Base-by-base conservation (phyloP, 768 basidiomycete species). In the Xanthoconium purpureum region DNA sequence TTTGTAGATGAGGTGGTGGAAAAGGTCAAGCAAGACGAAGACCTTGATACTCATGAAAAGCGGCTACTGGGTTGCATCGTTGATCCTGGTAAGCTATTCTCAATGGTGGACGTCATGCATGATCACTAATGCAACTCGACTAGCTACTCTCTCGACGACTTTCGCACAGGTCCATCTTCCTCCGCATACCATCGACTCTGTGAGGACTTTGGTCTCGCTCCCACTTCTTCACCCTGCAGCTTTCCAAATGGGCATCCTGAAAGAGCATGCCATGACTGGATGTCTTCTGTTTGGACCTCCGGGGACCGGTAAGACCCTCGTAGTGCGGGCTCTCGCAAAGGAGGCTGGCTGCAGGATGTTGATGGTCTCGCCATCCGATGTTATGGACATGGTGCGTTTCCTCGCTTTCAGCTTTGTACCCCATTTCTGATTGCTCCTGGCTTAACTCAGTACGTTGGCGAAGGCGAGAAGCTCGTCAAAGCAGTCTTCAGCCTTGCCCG, bases 321-420 rank as follows among this genome's bases (percentile, higher is more conserved):
- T 94, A 11, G 92, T 93, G 11, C 84, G 93, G 46, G 94, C 94
- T 18, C 79, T 98, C 11, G 95, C 95, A 3, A 90, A 89, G 65
- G 94, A 97, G 71, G 92, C 92, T 47, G 95, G 94, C 5, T 94
- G 93, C 62, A 81, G 92, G 48, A 98, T 98, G 94, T 74, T 98
- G 66, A 83, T 86, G 12, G 80, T 98, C 47, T 88, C 90, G 43
- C 92, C 94, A 7, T 92, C 93, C 11, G 94, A 98, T 67, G 90
- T 98, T 45, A 93, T 95, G 86, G 94, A 97, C 69, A 95, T 95
- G 91, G 91, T 91, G 58, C 45, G 80, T 68, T 47, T 20, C 49
- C 10, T 32, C 35, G 2, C 11, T 30, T 32, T n/a, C 50, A 18
- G 9, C 8, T 56, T 28, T 32, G 7, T 29, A 39, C 14, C 13